Base-by-base conservation (phyloP, 768 basidiomycete species). In the Crepidotus variabilis region DNA sequence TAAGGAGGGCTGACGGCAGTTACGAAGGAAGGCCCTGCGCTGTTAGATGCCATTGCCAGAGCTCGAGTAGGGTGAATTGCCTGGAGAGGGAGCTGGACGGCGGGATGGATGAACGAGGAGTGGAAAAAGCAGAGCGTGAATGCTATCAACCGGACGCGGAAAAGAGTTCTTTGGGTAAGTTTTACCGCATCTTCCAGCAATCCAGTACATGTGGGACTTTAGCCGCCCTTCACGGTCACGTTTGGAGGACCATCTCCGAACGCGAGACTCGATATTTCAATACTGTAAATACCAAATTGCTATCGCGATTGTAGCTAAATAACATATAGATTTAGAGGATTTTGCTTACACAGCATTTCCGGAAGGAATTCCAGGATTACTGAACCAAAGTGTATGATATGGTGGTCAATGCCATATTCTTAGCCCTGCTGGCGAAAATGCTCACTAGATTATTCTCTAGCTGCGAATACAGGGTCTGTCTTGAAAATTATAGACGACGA, bases 381-480 rank as follows among this genome's bases (percentile, higher is more conserved):
- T 62, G 16, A 51, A 32, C 22, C 43, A 50, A 75, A 57, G 77
- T 62, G 22, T 80, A 65, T 20, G 69, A 65, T 43, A 90, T 74
- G 35, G 78, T 74, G 1, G 83, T 76, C 57, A 73, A 79, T 5
- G 71, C 81, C 57, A 78, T 75, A 59, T 90, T 86, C 59, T 84
- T 79, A 16, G 78, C 75, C 67, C 86, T 89, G 13, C 81, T 78
- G 13, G 86, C 72, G 6, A 72, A 80, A 45, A 92, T 62, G 2
- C 79, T 86, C 50, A 92, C 78, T 22, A 92, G 77, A 6, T 90
- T 90, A 56, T 91, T 83, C 23, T 77, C 70, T 60, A 92, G 70
- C 61, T 82, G n/a, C n/a, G n/a, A n/a, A n/a, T n/a, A n/a, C n/a
- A n/a, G n/a, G n/a, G n/a, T n/a, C n/a, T n/a, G n/a, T n/a, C n/a